phyloP scores from a whole-genome alignment of 139 green algal genomes.

The Diplosphaera chodatii region DNA sequence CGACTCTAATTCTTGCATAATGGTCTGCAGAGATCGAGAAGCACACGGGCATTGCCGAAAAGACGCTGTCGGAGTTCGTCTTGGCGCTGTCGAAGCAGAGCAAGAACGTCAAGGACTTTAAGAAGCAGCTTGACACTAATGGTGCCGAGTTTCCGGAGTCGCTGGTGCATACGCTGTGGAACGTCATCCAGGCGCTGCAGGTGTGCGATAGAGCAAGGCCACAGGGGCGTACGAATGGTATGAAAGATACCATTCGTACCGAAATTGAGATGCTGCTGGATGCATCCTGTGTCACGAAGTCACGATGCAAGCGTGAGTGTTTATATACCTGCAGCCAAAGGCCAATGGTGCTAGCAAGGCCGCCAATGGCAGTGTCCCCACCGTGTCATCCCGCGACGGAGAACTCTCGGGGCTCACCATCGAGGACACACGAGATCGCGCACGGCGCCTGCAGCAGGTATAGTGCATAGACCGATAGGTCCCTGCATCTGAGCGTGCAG shows the following conservation, averaged over 20 bases:
- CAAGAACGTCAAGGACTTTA: slow-evolving; percentile 54
- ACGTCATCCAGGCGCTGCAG: slow-evolving; percentile 70
- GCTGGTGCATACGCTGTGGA: slow-evolving; percentile 83
- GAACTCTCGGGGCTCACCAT: slow-evolving; percentile 59
- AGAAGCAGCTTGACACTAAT: slow-evolving; percentile 51
- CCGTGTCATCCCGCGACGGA: slow-evolving; percentile 12
- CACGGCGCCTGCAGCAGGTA: slow-evolving; percentile 57
- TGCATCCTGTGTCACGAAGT: no score
- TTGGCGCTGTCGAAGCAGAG: slow-evolving; percentile 71
- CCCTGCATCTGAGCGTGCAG: no score
- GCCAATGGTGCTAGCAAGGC: no score
- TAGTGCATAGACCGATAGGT: no score
- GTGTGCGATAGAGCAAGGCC: no score
- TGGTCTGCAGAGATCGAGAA: slow-evolving; percentile 81
- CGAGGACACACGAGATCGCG: slow-evolving; percentile 61
- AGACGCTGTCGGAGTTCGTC: slow-evolving; percentile 93
- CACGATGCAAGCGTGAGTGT: no score
- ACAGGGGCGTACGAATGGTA: no score
- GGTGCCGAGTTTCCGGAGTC: slow-evolving; percentile 74
- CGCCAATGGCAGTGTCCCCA: not conserved
- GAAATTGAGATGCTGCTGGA: no score
- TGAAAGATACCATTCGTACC: no score
- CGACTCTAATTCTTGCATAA: no score
- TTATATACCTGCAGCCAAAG: no score
- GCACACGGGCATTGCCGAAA: slow-evolving; percentile 90